These are phyloP conservation scores for Cryphonectria parasitica DNA, from an alignment of 2,329 filamentous ascomycete genomes.

Conservation along the genomic window DNA sequence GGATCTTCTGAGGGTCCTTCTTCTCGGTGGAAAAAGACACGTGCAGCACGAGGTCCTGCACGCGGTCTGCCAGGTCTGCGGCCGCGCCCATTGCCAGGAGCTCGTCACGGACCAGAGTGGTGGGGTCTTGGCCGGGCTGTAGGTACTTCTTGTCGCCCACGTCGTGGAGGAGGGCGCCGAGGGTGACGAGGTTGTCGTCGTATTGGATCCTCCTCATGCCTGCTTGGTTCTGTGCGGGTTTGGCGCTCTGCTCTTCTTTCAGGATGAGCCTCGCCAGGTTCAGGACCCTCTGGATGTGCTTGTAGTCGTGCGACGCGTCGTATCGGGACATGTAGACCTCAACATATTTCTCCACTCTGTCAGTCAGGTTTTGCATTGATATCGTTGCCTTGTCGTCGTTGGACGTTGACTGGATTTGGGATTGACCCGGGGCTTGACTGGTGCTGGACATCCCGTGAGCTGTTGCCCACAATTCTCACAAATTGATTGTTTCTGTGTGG, in stretches of 20 bases:
- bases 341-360: constrained; percentile 64
- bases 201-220: constrained; percentile 27
- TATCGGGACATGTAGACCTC: constrained; percentile 74
- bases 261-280: constrained; percentile 70
- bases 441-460: background rate
- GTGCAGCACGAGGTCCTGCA: constrained; percentile 74
- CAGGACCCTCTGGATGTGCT: constrained; percentile 80
- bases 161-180: constrained; percentile 82
- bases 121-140: constrained; percentile 57
- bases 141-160: constrained; percentile 86
- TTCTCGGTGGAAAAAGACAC: constrained; percentile 82
- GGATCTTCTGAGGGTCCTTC: constrained; percentile 63
- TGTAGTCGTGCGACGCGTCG: constrained; percentile 87
- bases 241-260: constrained; percentile 44
- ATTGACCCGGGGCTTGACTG: background rate
- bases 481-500: background rate
- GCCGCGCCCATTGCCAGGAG: constrained; percentile 63
- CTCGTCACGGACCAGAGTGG: constrained; percentile 58
- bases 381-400: background rate
- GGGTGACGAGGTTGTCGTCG: constrained; percentile 62
- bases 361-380: constrained; percentile 45
- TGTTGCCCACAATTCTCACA: background rate
- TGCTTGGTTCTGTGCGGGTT: constrained; percentile 25
- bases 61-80: constrained; percentile 61
- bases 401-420: background rate